Percentiles rank a stretch among this genome's conserved stretches.
These are phyloP conservation scores for Fusarium multiceps DNA, from an alignment of 2,329 filamentous ascomycete genomes.

Conservation along the genomic window DNA sequence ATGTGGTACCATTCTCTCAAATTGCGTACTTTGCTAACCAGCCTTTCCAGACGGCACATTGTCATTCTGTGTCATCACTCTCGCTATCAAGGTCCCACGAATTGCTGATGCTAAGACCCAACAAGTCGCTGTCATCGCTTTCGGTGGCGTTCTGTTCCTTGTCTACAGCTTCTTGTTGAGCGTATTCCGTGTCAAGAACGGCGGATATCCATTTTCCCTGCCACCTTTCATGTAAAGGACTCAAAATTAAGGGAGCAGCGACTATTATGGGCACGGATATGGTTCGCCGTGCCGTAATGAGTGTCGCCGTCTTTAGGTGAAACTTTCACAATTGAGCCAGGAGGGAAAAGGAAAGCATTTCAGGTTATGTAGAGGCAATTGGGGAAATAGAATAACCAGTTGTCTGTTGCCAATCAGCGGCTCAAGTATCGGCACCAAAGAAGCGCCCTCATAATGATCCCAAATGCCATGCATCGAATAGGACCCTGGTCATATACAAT, in stretches of 20 bases:
- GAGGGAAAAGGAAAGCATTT: not conserved
- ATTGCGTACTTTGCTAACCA: not conserved
- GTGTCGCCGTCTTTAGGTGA: not conserved
- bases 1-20: slow-evolving; percentile 54
- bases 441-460: not conserved
- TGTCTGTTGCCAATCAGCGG: not conserved
- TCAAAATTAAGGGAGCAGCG: not conserved
- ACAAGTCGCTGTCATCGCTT: slow-evolving; percentile 82
- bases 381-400: not conserved
- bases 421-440: not conserved
- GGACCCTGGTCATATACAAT: not conserved
- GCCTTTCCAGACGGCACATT: slow-evolving; percentile 69
- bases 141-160: slow-evolving; percentile 79
- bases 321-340: not conserved
- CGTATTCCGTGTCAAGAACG: slow-evolving; percentile 94
- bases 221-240: slow-evolving; percentile 80
- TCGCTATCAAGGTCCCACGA: slow-evolving; percentile 92
- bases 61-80: slow-evolving; percentile 89
- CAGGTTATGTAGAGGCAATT: not conserved
- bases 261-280: not conserved
- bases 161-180: slow-evolving; percentile 96
- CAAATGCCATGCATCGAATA: not conserved
- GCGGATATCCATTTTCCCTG: slow-evolving; percentile 91
- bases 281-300: not conserved
- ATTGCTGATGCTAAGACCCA: slow-evolving; percentile 82